phyloP scores from a whole-genome alignment of 2,329 filamentous ascomycete species.

The Hymenoscyphus fructigenus region DNA sequence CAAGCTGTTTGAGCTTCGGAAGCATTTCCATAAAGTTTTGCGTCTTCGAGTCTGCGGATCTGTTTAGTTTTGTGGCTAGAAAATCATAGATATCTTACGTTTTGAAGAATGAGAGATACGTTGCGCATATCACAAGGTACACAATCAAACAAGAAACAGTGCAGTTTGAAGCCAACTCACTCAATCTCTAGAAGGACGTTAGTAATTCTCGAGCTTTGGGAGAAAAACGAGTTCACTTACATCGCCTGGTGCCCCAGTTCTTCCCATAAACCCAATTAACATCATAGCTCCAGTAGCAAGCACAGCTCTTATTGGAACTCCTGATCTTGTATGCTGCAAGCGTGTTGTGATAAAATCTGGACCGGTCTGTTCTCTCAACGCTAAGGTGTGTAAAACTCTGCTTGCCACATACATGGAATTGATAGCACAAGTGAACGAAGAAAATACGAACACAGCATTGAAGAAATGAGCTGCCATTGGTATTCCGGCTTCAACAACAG shows the following conservation, averaged over 20 bases:
- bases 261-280: slow-evolving; percentile 42
- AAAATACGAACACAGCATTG: slow-evolving; percentile 42
- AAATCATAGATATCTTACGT: slow-evolving; percentile 32
- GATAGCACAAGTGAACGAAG: slow-evolving; percentile 41
- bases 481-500: slow-evolving; percentile 40
- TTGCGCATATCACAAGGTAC: slow-evolving; percentile 42
- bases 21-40: slow-evolving; percentile 41
- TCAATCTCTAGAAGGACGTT: slow-evolving; percentile 35
- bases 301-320: slow-evolving; percentile 42
- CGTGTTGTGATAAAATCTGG: slow-evolving; percentile 43
- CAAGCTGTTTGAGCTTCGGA: slow-evolving; percentile 39
- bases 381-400: slow-evolving; percentile 40
- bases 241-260: slow-evolving; percentile 39
- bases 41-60: slow-evolving; percentile 38
- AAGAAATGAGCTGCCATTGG: slow-evolving; percentile 40
- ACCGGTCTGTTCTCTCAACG: slow-evolving; percentile 40
- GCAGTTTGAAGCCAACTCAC: slow-evolving; percentile 41
- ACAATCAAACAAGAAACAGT: slow-evolving; percentile 43
- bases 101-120: slow-evolving; percentile 42
- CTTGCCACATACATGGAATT: slow-evolving; percentile 42
- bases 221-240: slow-evolving; percentile 29
- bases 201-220: slow-evolving; percentile 8
- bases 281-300: slow-evolving; percentile 42
- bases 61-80: background rate
- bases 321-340: slow-evolving; percentile 39